phyloP scores from a whole-genome alignment of 208 protist species.

The Acanthamoeba divionensis region DNA sequence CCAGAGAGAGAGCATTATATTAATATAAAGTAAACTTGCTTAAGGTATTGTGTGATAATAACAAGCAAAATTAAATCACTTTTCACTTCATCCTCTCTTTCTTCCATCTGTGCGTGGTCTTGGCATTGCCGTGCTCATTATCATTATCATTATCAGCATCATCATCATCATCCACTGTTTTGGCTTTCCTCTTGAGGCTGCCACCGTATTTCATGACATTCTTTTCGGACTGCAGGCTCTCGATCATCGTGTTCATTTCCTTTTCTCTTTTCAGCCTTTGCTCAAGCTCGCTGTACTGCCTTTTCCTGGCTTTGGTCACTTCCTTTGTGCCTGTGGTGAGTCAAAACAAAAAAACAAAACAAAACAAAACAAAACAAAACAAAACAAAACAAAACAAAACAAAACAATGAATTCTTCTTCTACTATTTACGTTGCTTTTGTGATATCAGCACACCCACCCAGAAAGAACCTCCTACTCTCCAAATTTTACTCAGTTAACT shows the following conservation, averaged over 20 bases:
- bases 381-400: too few relatives aligned
- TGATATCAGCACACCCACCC: neutral
- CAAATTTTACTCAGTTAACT: neutral
- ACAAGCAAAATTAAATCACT: too few relatives aligned
- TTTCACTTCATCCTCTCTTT: neutral
- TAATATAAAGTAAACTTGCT: too few relatives aligned
- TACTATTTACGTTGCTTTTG: too few relatives aligned
- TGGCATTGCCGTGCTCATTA: neutral
- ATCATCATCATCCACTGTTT: neutral
- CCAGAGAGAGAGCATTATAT: too few relatives aligned
- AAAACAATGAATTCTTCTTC: too few relatives aligned
- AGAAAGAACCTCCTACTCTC: neutral
- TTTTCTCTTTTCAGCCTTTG: neutral
- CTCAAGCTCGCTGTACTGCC: conserved; percentile 11
- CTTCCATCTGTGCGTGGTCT: conserved; percentile 29
- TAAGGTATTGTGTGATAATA: too few relatives aligned
- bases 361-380: too few relatives aligned
- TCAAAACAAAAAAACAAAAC: too few relatives aligned
- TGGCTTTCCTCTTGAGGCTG: too few relatives aligned
- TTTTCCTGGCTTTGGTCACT: neutral
- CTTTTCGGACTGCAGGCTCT: neutral
- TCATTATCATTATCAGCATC: neutral
- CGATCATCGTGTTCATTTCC: neutral
- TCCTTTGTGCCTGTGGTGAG: too few relatives aligned
- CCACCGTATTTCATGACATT: too few relatives aligned